Evolutionary conservation across 148 eudicot genomes (phyloP), one percentile per base, ranked within the genome.

Genomic region (Rheum nobile): DNA sequence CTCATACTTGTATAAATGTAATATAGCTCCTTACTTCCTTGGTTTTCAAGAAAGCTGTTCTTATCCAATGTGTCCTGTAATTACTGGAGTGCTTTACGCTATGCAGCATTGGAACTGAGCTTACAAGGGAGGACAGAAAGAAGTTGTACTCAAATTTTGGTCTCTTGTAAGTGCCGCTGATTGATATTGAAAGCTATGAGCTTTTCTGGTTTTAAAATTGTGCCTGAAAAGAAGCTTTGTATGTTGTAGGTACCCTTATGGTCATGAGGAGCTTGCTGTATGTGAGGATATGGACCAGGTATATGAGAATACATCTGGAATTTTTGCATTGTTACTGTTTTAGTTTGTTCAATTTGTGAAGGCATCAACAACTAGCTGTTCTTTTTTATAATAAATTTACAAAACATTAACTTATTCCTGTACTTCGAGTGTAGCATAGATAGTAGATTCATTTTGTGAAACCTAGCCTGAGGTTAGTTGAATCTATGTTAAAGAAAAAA

Each of bases 261-360:
- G 97, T 50, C 98, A 91, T 76, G 98, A 94, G 80, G 98, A 94
- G 74, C 97, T 94, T 80, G 90, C 97, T 75, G 77, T 90, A 32
- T 91, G 90, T 80, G 98, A 94, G 85, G 98, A 94, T 83, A 83
- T 94, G 70, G 98, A 94, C 81, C 97, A 94, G 98, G 97, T 91
- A 86, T 74, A 14, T 19, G 17, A 43, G 21, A 47, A 21, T 50
- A 50, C 26, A 21, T 50, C 57, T 48, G 7, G 50, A 48, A 48
- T 48, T n/a, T n/a, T 48, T 50, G 9, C 7, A 7, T 21, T 50
- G 26, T 1, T 50, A 50, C 4, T 19, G 14, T 0, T 50, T 50
- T 50, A 1, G 8, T 19, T 50, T 50, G 26, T 50, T 50, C 52
- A 47, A 19, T 50, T 5, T 50, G 26, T n/a, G 57, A 8, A 50